Percentiles rank a stretch among this genome's conserved stretches.
phyloP scores from a whole-genome alignment of 768 basidiomycete genomes.

The Pleurotus ostreatus region DNA sequence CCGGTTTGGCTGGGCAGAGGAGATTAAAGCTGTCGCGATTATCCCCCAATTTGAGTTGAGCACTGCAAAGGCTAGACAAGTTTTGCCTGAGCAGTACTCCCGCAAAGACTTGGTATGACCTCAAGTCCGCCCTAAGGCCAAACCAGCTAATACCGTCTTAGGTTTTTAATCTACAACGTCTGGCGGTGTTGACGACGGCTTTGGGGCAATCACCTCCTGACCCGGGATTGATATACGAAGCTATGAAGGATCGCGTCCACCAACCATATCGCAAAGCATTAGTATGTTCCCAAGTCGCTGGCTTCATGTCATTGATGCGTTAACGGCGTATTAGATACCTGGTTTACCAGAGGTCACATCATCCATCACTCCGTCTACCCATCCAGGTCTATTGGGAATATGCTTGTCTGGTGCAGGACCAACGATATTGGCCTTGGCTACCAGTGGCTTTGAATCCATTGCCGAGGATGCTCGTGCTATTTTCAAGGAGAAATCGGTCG shows the following conservation, averaged over 20 bases:
- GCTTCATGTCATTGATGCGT: not conserved
- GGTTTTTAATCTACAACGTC: constrained; percentile 97
- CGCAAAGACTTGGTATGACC: constrained; percentile 77
- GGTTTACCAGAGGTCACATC: constrained; percentile 92
- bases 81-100: constrained; percentile 80
- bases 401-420: constrained; percentile 98
- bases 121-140: not conserved
- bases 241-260: constrained; percentile 98
- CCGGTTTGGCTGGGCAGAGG: constrained; percentile 78
- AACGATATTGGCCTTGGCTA: constrained; percentile 94
- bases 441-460: constrained; percentile 76
- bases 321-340: constrained; percentile 63
- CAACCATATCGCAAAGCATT: constrained; percentile 91
- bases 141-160: constrained; percentile 23
- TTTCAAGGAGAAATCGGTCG: constrained; percentile 66
- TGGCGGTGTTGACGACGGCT: constrained; percentile 95
- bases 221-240: constrained; percentile 95
- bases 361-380: constrained; percentile 79
- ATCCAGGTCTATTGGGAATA: constrained; percentile 94
- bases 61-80: constrained; percentile 90
- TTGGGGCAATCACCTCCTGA: constrained; percentile 89
- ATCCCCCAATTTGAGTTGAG: constrained; percentile 95
- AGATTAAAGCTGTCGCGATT: constrained; percentile 89
- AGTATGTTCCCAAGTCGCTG: constrained; percentile 38
- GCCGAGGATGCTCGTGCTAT: constrained; percentile 76